Evolutionary conservation across 768 basidiomycete species (phyloP).

Genomic region (Pisolithus sp.): DNA sequence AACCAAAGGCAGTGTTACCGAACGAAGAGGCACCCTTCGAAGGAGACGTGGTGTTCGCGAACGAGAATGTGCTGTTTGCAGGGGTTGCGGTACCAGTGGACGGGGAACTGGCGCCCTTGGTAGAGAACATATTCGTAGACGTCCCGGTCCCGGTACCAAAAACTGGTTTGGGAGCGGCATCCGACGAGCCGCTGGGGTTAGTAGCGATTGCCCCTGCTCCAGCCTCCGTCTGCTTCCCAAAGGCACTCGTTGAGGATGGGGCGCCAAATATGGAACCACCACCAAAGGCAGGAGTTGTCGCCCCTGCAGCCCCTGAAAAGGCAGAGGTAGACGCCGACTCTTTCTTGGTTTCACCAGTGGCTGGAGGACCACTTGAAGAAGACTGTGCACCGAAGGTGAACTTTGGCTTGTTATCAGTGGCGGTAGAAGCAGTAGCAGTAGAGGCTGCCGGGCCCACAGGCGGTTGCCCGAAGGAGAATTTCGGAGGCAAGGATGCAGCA

Average conservation of each 20-base stretch:
- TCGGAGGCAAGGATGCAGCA: constrained; percentile 8
- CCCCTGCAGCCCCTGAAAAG: constrained; percentile 16
- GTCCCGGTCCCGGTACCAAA: constrained; percentile 11
- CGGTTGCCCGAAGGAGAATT: constrained; percentile 22
- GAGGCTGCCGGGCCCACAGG: constrained; percentile 3
- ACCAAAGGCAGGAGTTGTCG: constrained; percentile 12
- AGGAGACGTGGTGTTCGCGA: constrained; percentile 2
- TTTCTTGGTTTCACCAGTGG: constrained; percentile 19
- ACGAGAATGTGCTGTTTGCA: neutral
- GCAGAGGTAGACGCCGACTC: constrained; percentile 25
- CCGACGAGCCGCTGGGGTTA: constrained; percentile 11
- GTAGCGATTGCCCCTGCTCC: constrained; percentile 1
- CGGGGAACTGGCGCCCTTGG: constrained; percentile 13
- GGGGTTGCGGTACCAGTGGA: constrained; percentile 5
- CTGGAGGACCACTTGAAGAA: constrained; percentile 18
- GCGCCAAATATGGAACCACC: constrained; percentile 12
- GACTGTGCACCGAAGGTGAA: constrained; percentile 19
- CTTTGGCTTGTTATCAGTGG: constrained; percentile 10
- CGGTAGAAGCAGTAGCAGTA: constrained; percentile 2
- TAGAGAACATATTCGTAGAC: constrained; percentile 11
- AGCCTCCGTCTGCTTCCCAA: constrained; percentile 10
- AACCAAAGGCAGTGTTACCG: constrained; percentile 7
- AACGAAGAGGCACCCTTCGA: constrained; percentile 1
- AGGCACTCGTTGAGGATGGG: constrained; percentile 8
- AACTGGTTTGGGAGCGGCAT: constrained; percentile 11